Base-by-base conservation (phyloP, 2,329 filamentous ascomycete species). In the Fusarium tjaetaba region DNA sequence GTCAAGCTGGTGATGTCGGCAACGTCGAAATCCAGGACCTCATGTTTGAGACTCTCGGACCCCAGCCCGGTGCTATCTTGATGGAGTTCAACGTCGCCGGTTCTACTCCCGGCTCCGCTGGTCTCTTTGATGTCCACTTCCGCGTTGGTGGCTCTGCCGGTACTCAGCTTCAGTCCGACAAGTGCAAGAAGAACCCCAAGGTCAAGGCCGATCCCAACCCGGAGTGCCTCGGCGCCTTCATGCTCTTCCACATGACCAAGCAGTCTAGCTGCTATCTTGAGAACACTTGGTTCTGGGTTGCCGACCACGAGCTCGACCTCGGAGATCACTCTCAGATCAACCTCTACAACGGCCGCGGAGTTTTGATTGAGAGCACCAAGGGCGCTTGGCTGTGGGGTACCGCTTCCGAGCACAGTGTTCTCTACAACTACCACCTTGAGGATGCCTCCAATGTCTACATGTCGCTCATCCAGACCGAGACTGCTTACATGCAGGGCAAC, bases 91-190 rank as follows among this genome's bases (percentile, higher is more conserved):
- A 98, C 83, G 86, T 97, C 46, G 90, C 90, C 48, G 92, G 90
- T 41, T 81, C 88, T 75, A 86, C 82, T 62, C 88, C 91, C 65
- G 94, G 94, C 52, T 89, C 90, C 4, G 91, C 91, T 26, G 96
- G 91, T 71, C 91, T 98, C 83, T 99, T 95, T 94, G 96, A 99
- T 79, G 92, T 95, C n/a, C 96, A 99, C 86, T 92, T 96, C 84
- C 94, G 96, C 79, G 90, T 99, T 77, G 96, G 95, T 77, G 96
- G 96, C 48, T 91, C 92, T 61, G 92, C 93, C 9, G 96, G 96
- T 68, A 97, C 95, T 34, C 84, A 93, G 73, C 88, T 98, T 22
- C 94, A 97, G 83, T 92, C 92, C 24, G 88, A 94, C 81, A 91
- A 87, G 62, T 98, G 95, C 85, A 83, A 89, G 81, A 97, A 97